Conservation (phyloP, 768 basidiomycete species). For the Serendipita sp. region DNA sequence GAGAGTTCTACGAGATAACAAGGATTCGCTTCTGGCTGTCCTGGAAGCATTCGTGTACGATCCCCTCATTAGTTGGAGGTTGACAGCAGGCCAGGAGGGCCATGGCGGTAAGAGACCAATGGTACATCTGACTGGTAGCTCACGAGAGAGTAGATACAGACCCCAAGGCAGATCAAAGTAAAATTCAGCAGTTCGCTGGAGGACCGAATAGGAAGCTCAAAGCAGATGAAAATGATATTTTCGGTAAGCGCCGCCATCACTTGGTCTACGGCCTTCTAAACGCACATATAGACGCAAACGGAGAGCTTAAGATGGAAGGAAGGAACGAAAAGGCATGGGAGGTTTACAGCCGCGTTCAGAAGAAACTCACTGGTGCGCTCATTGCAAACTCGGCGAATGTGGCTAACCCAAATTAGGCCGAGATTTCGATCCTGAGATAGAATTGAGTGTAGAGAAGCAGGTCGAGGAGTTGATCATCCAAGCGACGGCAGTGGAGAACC, state of each 20-base stretch:
- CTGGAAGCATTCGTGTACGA: slow-evolving; percentile 98
- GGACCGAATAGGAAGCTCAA: slow-evolving; percentile 67
- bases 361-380: slow-evolving; percentile 71
- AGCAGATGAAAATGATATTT: slow-evolving; percentile 86
- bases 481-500: slow-evolving; percentile 84
- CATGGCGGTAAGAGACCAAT: slow-evolving; percentile 36
- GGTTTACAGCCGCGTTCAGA: slow-evolving; percentile 87
- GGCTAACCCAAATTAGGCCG: slow-evolving; percentile 34
- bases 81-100: slow-evolving; percentile 60
- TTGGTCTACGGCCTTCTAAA: not conserved
- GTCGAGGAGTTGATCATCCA: slow-evolving; percentile 89
- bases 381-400: not conserved
- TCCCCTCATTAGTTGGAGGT: slow-evolving; percentile 91
- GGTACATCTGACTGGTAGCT: not conserved
- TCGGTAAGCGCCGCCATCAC: slow-evolving; percentile 36
- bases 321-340: slow-evolving; percentile 80
- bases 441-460: slow-evolving; percentile 60
- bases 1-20: slow-evolving; percentile 89
- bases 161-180: slow-evolving; percentile 34
- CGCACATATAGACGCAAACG: slow-evolving; percentile 23
- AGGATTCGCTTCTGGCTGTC: slow-evolving; percentile 98
- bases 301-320: slow-evolving; percentile 55
- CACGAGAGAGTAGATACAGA: slow-evolving; percentile 22
- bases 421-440: slow-evolving; percentile 78
- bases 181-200: slow-evolving; percentile 48